Evolutionary conservation across 371 early-diverging fungal genomes (phyloP), one percentile per base, ranked within the genome.

Genomic region (Mortierella polycephala): DNA sequence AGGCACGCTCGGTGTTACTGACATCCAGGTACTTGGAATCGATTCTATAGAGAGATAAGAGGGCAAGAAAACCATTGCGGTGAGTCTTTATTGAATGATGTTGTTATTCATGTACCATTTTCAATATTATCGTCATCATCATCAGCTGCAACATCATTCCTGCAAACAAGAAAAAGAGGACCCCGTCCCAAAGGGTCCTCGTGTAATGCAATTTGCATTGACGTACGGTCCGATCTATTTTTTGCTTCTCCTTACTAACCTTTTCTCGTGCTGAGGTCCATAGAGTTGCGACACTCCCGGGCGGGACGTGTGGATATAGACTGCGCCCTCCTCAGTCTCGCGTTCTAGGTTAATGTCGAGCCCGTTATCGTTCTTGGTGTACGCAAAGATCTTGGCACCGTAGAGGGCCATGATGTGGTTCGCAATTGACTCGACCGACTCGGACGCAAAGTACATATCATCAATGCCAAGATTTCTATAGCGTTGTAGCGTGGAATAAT

Each of bases 341-440:
- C 93, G 90, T 75, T 94, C 93, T 23, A 98, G 87, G 71, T 96
- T 92, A 74, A 98, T 93, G 71, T 95, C 94, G 44, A 96, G 82
- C 2, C 82, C 88, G 47, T 90, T 85, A 61, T 94, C 91, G 85
- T 94, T 93, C 82, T 91, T 93, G 76, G 94, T 95, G 81, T 85
- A 94, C 50, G 96, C 94, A 37, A 91, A 85, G 68, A 98, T 92
- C 88, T 96, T 94, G 41, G 96, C 94, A 67, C 93, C 96, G 73
- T 96, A 98, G 41, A 98, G 88, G 10, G 96, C 91, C 84, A 95
- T 89, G 81, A 98, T 95, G 83, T 97, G 98, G 75, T 93, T 91
- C 47, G 95, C 96, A 74, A 97, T 95, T 37, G 93, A 90, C 53
- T 94, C 95, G 23, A 94, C 90, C 56, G 86, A 83, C 84, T 97